phyloP scores from a whole-genome alignment of 306 rosid genomes.

The Vigna trinervia region DNA sequence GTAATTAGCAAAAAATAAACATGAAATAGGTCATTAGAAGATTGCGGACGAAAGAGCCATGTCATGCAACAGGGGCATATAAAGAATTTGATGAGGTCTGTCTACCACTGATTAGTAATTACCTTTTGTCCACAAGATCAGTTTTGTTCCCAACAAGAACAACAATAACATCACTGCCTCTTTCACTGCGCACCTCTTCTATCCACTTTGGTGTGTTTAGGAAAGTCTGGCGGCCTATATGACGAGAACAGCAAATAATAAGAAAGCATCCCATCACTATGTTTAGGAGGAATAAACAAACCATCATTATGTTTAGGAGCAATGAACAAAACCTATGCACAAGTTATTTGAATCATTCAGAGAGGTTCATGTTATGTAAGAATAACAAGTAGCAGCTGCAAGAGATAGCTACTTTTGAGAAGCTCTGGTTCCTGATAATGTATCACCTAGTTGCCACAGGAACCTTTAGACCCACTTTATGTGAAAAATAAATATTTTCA shows the following conservation, averaged over 20 bases:
- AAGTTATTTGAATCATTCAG: constrained; percentile 12
- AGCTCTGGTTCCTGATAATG: constrained; percentile 11
- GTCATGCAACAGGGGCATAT: constrained; percentile 6
- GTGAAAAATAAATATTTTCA: constrained; percentile 30
- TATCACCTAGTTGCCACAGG: constrained; percentile 5
- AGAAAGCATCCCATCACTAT: constrained; percentile 40
- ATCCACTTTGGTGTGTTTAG: constrained; percentile 86
- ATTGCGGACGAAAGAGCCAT: constrained; percentile 34
- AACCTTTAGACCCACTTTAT: constrained; percentile 14
- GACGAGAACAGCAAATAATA: constrained; percentile 39
- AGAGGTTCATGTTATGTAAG: constrained; percentile 37
- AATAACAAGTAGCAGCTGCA: constrained; percentile 8
- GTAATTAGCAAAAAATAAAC: constrained; percentile 16
- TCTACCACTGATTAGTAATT: constrained; percentile 33
- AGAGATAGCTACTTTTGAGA: constrained; percentile 28
- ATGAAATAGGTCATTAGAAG: background rate
- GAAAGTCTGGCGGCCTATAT: constrained; percentile 78
- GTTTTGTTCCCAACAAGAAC: constrained; percentile 94
- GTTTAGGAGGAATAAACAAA: too few relatives aligned
- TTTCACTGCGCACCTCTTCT: constrained; percentile 91
- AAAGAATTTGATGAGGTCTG: constrained; percentile 26
- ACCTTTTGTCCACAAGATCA: constrained; percentile 95
- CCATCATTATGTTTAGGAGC: background rate
- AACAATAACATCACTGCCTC: constrained; percentile 87
- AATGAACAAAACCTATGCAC: constrained; percentile 35